These are phyloP conservation scores for Penicillium sp. DNA, from an alignment of 2,329 filamentous ascomycete species.

Conservation along the genomic window DNA sequence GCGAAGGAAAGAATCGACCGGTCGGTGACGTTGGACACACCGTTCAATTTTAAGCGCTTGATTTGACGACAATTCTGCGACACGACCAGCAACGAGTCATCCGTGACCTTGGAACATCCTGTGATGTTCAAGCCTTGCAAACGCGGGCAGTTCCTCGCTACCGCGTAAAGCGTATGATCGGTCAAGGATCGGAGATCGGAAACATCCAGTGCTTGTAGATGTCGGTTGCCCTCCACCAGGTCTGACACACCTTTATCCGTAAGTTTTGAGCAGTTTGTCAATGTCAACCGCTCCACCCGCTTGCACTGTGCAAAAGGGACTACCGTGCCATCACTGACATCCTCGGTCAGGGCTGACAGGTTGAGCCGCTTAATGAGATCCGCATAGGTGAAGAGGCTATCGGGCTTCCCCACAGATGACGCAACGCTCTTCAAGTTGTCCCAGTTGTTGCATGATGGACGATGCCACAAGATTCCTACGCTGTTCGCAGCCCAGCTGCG, in stretches of 20 bases:
- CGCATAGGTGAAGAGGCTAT: constrained; percentile 85
- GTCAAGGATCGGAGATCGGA: constrained; percentile 80
- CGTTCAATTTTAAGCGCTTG: constrained; percentile 93
- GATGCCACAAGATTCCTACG: constrained; percentile 92
- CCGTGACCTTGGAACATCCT: constrained; percentile 78
- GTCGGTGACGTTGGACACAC: constrained; percentile 82
- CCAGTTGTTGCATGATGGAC: constrained; percentile 88
- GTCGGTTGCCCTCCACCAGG: constrained; percentile 75
- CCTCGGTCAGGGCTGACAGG: constrained; percentile 72
- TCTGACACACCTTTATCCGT: constrained; percentile 81
- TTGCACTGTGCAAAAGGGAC: constrained; percentile 80
- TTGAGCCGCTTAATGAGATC: constrained; percentile 92
- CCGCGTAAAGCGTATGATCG: constrained; percentile 72
- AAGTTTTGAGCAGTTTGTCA: constrained; percentile 84
- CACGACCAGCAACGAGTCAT: constrained; percentile 78
- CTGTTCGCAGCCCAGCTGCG: constrained; percentile 90
- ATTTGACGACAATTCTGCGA: constrained; percentile 82
- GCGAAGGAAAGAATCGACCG: constrained; percentile 82
- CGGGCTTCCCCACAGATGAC: constrained; percentile 67
- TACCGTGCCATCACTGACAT: constrained; percentile 87
- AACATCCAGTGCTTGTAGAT: constrained; percentile 86
- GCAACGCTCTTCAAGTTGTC: constrained; percentile 78
- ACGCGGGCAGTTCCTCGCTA: constrained; percentile 78
- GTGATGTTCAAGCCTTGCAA: constrained; percentile 94
- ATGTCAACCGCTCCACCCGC: constrained; percentile 84